These are phyloP conservation scores for Cadophora gregata DNA, from an alignment of 2,329 filamentous ascomycete species.

Conservation along the genomic window DNA sequence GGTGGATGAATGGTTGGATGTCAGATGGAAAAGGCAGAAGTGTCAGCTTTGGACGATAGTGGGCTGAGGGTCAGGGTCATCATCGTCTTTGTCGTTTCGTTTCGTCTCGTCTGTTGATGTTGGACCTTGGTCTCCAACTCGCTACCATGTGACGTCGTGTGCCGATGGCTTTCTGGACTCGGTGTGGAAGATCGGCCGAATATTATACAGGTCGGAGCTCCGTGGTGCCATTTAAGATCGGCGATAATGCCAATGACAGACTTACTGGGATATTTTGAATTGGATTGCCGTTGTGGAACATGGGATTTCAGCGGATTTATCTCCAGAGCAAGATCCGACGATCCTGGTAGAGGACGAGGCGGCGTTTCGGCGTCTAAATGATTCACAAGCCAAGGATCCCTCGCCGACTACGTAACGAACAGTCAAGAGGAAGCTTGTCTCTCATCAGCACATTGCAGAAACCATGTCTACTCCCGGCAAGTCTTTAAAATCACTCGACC, in stretches of 20 bases:
- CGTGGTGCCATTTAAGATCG: constrained; percentile 4
- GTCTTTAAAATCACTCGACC: constrained; percentile 23
- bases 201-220: neutral
- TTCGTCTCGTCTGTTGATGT: constrained; percentile 5
- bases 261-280: neutral
- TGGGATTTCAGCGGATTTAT: neutral
- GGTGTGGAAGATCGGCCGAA: constrained; percentile 3
- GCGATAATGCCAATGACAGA: neutral
- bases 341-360: neutral
- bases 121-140: neutral
- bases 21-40: neutral
- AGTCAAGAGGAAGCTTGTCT: constrained; percentile 2
- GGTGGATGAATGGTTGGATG: constrained; percentile 1
- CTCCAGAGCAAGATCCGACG: neutral
- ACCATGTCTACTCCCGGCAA: constrained; percentile 20
- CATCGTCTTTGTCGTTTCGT: constrained; percentile 7
- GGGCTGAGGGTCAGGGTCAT: neutral
- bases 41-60: constrained; percentile 5
- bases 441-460: constrained; percentile 7
- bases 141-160: constrained; percentile 14
- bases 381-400: neutral
- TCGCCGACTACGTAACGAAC: neutral
- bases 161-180: constrained; percentile 11
- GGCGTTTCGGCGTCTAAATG: neutral
- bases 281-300: neutral